Percentiles rank a stretch among this genome's conserved stretches.
Conservation (phyloP, 768 basidiomycete species). For the Pisolithus orientalis region DNA sequence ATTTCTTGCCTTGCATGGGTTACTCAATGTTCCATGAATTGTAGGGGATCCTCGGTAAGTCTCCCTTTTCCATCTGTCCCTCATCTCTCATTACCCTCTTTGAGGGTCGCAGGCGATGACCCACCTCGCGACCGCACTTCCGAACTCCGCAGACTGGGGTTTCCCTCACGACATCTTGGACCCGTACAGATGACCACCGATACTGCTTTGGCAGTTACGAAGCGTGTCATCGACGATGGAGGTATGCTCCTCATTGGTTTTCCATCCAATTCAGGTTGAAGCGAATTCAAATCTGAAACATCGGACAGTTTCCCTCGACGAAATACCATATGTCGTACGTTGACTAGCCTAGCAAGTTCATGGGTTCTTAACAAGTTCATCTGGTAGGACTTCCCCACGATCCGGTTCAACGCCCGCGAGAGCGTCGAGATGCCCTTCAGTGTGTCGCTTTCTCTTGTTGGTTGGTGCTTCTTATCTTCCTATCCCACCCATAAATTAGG, state of each 20-base stretch:
- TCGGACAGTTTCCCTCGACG: constrained; percentile 47
- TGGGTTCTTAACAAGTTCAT: not conserved
- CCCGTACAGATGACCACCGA: constrained; percentile 97
- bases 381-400: constrained; percentile 82
- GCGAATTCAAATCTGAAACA: not conserved
- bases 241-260: constrained; percentile 28
- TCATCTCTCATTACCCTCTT: not conserved
- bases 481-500: constrained; percentile 22
- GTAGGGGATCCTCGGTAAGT: constrained; percentile 57
- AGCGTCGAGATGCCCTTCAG: constrained; percentile 98
- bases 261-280: not conserved
- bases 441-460: constrained; percentile 32
- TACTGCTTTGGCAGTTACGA: constrained; percentile 90
- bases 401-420: constrained; percentile 79
- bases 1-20: not conserved
- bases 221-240: constrained; percentile 70
- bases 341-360: constrained; percentile 12
- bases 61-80: not conserved
- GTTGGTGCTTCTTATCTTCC: not conserved
- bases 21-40: not conserved
- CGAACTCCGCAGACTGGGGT: constrained; percentile 81
- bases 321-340: constrained; percentile 66
- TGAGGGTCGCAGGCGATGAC: constrained; percentile 68
- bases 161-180: constrained; percentile 81
- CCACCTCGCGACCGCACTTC: constrained; percentile 91